phyloP scores from a whole-genome alignment of 73 alveolate species.

The Uronychia binucleata region DNA sequence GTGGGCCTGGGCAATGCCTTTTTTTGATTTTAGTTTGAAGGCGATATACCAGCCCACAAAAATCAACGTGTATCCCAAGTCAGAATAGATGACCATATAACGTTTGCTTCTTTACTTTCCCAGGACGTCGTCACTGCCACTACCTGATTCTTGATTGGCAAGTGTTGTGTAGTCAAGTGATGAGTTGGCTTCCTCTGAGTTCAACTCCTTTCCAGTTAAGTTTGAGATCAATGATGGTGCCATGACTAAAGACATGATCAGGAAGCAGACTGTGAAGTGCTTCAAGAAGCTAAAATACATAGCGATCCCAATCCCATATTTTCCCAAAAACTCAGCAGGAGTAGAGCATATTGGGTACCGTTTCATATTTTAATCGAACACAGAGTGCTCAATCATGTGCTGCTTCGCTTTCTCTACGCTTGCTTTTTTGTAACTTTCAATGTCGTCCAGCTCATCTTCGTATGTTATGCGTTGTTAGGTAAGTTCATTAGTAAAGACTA shows the following conservation, averaged over 20 bases:
- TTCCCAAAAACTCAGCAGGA: background rate
- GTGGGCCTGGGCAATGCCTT: background rate
- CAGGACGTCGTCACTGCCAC: background rate
- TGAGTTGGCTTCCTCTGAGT: background rate
- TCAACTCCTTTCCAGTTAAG: background rate
- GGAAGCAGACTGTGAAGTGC: background rate
- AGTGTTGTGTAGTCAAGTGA: background rate
- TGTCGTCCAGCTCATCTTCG: background rate
- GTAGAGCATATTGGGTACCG: background rate
- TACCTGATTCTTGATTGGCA: background rate
- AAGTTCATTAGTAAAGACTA: too few relatives aligned
- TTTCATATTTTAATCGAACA: background rate
- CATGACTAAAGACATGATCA: constrained; percentile 3
- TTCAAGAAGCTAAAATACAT: constrained; percentile 12
- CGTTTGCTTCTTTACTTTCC: background rate
- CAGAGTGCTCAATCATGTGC: background rate
- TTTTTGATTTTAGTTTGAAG: background rate
- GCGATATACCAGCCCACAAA: background rate
- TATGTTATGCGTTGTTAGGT: too few relatives aligned
- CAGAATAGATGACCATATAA: constrained; percentile 5
- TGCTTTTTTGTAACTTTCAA: background rate
- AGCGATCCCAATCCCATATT: constrained; percentile 19
- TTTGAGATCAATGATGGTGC: background rate
- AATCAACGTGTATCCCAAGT: background rate
- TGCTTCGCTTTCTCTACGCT: background rate